A percentile compares a stretch with the other conserved stretches of the same genome.
Evolutionary conservation across 202 grass and related monocot genomes (phyloP).

Genomic region (Hordeum pubiflorum): DNA sequence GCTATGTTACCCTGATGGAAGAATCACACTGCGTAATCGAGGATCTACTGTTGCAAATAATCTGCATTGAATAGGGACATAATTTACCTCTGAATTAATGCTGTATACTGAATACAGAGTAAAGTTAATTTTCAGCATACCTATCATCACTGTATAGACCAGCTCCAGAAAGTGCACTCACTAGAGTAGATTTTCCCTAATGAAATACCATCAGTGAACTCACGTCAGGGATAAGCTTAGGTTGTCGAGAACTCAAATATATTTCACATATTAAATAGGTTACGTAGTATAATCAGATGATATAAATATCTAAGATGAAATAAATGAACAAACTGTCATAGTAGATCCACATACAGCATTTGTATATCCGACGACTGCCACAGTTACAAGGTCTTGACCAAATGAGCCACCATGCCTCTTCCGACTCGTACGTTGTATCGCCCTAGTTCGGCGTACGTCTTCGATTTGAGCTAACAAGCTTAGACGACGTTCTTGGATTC

Average conservation of each 20-base stretch:
- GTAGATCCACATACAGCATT: slow-evolving; percentile 74
- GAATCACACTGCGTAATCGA: slow-evolving; percentile 79
- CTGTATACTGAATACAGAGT: background rate
- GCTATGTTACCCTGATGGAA: slow-evolving; percentile 79
- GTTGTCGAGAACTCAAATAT: slow-evolving; percentile 24
- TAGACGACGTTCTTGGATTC: slow-evolving; percentile 74
- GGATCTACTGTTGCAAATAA: slow-evolving; percentile 98
- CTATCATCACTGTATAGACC: slow-evolving; percentile 86
- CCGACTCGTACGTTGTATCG: slow-evolving; percentile 68
- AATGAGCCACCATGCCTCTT: slow-evolving; percentile 73
- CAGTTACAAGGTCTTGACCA: slow-evolving; percentile 76
- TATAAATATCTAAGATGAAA: background rate
- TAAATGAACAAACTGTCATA: slow-evolving; percentile 22
- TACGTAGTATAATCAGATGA: background rate
- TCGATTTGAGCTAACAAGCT: slow-evolving; percentile 70
- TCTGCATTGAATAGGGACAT: slow-evolving; percentile 40
- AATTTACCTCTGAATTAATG: slow-evolving; percentile 15
- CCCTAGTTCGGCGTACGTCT: slow-evolving; percentile 72
- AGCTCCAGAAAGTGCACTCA: slow-evolving; percentile 79
- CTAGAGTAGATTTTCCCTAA: slow-evolving; percentile 93
- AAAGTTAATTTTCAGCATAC: slow-evolving; percentile 39
- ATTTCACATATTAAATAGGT: background rate
- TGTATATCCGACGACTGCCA: slow-evolving; percentile 90
- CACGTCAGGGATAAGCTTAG: background rate
- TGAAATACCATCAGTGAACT: slow-evolving; percentile 24